A percentile compares a stretch with the other conserved stretches of the same genome.
These are phyloP conservation scores for Cyclotella atomus DNA, from an alignment of 108 stramenopile genomes.

Conservation along the genomic window DNA sequence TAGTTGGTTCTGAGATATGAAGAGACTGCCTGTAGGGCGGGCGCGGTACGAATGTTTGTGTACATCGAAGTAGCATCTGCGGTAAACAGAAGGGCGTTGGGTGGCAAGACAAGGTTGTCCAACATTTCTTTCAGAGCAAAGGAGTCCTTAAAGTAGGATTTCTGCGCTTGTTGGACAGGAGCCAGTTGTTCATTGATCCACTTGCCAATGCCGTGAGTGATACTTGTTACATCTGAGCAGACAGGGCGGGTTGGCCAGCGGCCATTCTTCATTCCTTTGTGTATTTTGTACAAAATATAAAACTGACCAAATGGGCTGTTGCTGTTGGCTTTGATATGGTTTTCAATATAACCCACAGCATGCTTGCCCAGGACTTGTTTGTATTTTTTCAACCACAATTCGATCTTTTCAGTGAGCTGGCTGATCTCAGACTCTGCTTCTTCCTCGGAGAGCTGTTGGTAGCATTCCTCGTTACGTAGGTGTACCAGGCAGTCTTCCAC, in stretches of 20 bases:
- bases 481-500: constrained; percentile 1
- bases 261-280: constrained; percentile 1
- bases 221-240: background rate
- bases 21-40: background rate
- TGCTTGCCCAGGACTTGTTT: background rate
- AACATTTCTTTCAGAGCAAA: background rate
- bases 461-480: background rate
- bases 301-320: background rate
- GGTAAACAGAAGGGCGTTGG: constrained; percentile 19
- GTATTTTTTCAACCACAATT: background rate
- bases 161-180: constrained; percentile 1
- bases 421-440: background rate
- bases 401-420: background rate
- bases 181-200: background rate
- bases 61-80: constrained; percentile 28
- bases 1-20: background rate
- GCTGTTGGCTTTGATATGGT: background rate
- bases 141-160: constrained; percentile 10
- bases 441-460: background rate
- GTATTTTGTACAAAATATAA: constrained; percentile 3
- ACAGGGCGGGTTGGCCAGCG: constrained; percentile 6
- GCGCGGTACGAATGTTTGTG: constrained; percentile 7
- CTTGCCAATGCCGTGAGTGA: background rate
- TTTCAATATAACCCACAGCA: background rate
- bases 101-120: constrained; percentile 12